Percentiles rank a stretch among this genome's conserved stretches.
phyloP scores from a whole-genome alignment of 225 moss, liverwort and hornwort species.

The Sphagnum tenellum region DNA sequence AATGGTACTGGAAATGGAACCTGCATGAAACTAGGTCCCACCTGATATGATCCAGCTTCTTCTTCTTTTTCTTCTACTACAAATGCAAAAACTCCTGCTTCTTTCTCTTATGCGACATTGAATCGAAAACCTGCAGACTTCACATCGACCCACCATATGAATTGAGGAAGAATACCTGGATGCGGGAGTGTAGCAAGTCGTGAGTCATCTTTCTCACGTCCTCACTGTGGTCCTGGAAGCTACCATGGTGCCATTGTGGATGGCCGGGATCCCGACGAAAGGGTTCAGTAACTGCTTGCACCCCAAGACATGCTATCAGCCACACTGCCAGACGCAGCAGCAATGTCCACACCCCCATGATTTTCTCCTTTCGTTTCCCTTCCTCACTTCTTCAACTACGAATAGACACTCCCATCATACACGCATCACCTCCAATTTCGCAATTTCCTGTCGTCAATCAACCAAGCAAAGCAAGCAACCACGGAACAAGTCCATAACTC shows the following conservation, averaged over 20 bases:
- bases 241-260: slow-evolving; percentile 83
- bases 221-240: slow-evolving; percentile 60
- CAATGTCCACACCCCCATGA: slow-evolving; percentile 12
- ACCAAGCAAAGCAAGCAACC: too few relatives aligned
- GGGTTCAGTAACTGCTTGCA: slow-evolving; percentile 36
- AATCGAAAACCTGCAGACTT: too few relatives aligned
- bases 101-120: too few relatives aligned
- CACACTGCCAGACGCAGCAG: slow-evolving; percentile 4
- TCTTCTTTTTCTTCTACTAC: not conserved
- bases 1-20: slow-evolving; percentile 76
- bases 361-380: not conserved
- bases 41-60: not conserved
- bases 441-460: too few relatives aligned
- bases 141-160: not conserved
- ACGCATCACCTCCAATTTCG: too few relatives aligned
- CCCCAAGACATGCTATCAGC: slow-evolving; percentile 8
- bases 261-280: slow-evolving; percentile 85
- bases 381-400: not conserved
- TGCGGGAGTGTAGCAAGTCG: slow-evolving; percentile 69
- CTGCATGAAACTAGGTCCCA: slow-evolving; percentile 7
- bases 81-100: too few relatives aligned
- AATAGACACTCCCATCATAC: too few relatives aligned
- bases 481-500: too few relatives aligned
- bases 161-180: slow-evolving; percentile 21
- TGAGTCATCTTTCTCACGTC: slow-evolving; percentile 55